Percentiles rank a stretch among this genome's conserved stretches.
These are phyloP conservation scores for Sicyos edulis DNA, from an alignment of 306 rosid genomes.

Conservation along the genomic window DNA sequence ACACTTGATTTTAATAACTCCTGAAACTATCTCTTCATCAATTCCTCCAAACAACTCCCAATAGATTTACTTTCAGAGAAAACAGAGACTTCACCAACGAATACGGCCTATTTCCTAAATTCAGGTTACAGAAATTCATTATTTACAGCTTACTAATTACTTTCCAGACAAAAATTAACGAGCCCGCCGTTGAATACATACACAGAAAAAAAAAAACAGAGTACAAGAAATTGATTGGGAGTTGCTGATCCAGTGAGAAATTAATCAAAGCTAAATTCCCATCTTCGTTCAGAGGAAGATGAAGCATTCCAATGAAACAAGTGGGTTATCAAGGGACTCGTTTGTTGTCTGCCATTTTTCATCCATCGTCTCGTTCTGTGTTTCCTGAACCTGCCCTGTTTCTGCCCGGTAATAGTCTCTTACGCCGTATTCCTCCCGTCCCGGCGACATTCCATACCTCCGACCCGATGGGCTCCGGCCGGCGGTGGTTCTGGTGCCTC, in stretches of 20 bases:
- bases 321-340: slow-evolving; percentile 83
- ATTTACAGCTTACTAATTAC: slow-evolving; percentile 13
- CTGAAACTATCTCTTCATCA: no score
- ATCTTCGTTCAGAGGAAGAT: slow-evolving; percentile 44
- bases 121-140: neutral
- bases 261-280: neutral
- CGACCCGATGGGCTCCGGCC: slow-evolving; percentile 68
- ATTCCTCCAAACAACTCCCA: no score
- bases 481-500: slow-evolving; percentile 32
- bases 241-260: neutral
- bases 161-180: slow-evolving; percentile 10
- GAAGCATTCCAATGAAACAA: slow-evolving; percentile 89
- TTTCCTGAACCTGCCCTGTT: slow-evolving; percentile 21
- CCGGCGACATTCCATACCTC: slow-evolving; percentile 52
- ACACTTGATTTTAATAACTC: no score
- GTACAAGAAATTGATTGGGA: slow-evolving; percentile 6
- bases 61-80: slow-evolving; percentile 1
- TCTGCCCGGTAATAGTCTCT: slow-evolving; percentile 31
- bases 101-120: slow-evolving; percentile 9
- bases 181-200: neutral
- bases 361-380: slow-evolving; percentile 20
- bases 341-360: slow-evolving; percentile 34
- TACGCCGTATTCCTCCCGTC: slow-evolving; percentile 26
- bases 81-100: neutral
- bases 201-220: slow-evolving; percentile 15